Percentiles rank a stretch among this genome's conserved stretches.
Evolutionary conservation across 306 rosid species (phyloP).

Genomic region (Clitoria ternatea): DNA sequence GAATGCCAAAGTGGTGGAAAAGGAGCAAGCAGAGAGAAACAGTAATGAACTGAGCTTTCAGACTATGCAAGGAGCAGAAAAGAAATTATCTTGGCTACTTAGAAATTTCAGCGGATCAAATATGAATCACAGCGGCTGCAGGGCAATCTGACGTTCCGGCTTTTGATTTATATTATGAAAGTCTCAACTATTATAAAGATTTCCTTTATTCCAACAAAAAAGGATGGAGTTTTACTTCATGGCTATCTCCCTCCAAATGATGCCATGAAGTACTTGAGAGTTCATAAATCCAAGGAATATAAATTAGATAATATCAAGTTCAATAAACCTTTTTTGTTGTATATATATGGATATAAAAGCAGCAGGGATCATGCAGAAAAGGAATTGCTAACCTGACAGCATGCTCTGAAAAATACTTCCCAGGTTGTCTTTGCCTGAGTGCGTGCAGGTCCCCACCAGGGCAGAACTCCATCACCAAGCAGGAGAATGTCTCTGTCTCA

Average conservation of each 20-base stretch:
- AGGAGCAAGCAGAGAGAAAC: not conserved
- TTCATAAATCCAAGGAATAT: constrained; percentile 7
- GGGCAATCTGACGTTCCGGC: not conserved
- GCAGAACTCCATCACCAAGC: constrained; percentile 94
- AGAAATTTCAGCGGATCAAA: not conserved
- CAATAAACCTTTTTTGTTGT: not conserved
- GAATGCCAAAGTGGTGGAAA: not conserved
- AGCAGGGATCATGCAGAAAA: constrained; percentile 1
- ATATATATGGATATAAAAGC: not conserved
- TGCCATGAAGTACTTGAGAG: not conserved
- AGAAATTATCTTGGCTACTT: not conserved
- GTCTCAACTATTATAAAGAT: not conserved
- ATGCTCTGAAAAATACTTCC: constrained; percentile 83
- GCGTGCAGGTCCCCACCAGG: constrained; percentile 95
- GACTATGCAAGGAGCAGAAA: not conserved
- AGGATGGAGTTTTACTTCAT: not conserved
- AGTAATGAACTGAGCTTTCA: not conserved
- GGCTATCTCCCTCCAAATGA: not conserved
- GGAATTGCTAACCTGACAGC: constrained; percentile 76
- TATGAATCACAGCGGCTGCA: not conserved
- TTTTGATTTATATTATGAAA: not conserved
- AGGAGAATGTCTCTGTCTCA: constrained; percentile 78
- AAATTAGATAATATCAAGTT: not conserved
- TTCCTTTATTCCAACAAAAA: not conserved
- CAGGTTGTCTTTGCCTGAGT: constrained; percentile 82